phyloP scores from a whole-genome alignment of 192 early-diverging fungal species.

The Chytriomyces sp. region DNA sequence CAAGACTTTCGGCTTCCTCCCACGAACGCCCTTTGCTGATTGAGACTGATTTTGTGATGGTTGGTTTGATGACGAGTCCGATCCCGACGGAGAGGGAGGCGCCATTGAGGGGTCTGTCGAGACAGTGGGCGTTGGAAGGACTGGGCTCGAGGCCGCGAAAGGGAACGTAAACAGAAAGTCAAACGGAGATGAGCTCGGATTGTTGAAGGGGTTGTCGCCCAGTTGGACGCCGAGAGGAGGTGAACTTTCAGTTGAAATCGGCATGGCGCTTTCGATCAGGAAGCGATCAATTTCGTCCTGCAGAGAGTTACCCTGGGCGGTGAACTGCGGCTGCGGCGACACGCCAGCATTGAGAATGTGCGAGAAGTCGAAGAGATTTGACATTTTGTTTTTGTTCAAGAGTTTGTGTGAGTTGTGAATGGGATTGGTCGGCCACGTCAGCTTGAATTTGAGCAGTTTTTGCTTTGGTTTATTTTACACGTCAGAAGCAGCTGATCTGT shows the following conservation, averaged over 20 bases:
- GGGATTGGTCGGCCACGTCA: not conserved
- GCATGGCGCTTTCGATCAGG: not conserved
- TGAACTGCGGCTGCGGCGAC: not conserved
- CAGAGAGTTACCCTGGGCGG: not conserved
- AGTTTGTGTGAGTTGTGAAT: not conserved
- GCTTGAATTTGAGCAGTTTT: not conserved
- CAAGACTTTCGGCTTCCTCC: slow-evolving; percentile 19
- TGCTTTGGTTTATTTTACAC: too few species aligned
- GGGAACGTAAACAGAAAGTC: slow-evolving; percentile 19
- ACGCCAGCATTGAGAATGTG: slow-evolving; percentile 9
- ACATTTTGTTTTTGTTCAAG: not conserved
- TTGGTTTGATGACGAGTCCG: slow-evolving; percentile 2
- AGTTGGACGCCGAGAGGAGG: not conserved
- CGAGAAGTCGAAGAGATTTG: slow-evolving; percentile 25
- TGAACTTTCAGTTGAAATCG: not conserved
- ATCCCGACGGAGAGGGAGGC: not conserved
- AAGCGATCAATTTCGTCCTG: slow-evolving; percentile 32
- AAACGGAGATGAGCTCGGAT: not conserved
- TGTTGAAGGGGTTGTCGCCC: not conserved
- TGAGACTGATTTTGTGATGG: not conserved
- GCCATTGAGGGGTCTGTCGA: not conserved
- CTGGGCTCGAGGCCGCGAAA: not conserved
- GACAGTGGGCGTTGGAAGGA: not conserved
- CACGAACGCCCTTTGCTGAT: not conserved
- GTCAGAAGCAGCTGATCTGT: too few species aligned